Evolutionary conservation across 2,329 filamentous ascomycete species (phyloP).

Genomic region (Nectriaceae sp.): DNA sequence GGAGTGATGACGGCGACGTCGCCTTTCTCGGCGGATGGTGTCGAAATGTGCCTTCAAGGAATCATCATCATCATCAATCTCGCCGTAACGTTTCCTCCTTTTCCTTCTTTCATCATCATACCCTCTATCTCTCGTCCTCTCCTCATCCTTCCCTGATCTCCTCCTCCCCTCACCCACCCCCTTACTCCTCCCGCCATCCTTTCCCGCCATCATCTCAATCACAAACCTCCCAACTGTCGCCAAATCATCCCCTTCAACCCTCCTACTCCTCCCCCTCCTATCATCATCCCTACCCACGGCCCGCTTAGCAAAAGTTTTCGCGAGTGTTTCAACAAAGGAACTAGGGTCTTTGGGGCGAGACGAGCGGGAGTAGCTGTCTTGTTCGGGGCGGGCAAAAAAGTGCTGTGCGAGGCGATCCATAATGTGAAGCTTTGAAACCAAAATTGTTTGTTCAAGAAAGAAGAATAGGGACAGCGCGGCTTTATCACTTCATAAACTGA

Average conservation of each 20-base stretch:
- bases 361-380: constrained; percentile 9
- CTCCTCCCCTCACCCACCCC: constrained; percentile 11
- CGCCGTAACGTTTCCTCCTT: too few species aligned
- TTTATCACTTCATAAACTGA: too few species aligned
- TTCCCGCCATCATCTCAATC: constrained; percentile 21
- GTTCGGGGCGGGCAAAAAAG: constrained; percentile 19
- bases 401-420: constrained; percentile 18
- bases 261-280: constrained; percentile 3
- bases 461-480: too few species aligned
- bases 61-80: too few species aligned
- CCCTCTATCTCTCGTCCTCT: too few species aligned
- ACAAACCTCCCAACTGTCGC: constrained; percentile 24
- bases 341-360: not conserved
- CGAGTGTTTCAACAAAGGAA: not conserved
- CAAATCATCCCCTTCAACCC: constrained; percentile 15
- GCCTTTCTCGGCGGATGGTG: too few species aligned
- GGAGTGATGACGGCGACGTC: too few species aligned
- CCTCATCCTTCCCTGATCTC: constrained; percentile 14
- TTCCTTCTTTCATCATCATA: too few species aligned
- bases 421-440: too few species aligned
- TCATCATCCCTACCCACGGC: constrained; percentile 18
- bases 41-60: too few species aligned
- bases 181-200: constrained; percentile 4
- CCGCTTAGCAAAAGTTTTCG: constrained; percentile 11
- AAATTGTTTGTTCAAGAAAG: too few species aligned